Evolutionary conservation across 805 yeast species (phyloP), one percentile per base, ranked within the genome.

Genomic region (Tanozyma kutaoensis): DNA sequence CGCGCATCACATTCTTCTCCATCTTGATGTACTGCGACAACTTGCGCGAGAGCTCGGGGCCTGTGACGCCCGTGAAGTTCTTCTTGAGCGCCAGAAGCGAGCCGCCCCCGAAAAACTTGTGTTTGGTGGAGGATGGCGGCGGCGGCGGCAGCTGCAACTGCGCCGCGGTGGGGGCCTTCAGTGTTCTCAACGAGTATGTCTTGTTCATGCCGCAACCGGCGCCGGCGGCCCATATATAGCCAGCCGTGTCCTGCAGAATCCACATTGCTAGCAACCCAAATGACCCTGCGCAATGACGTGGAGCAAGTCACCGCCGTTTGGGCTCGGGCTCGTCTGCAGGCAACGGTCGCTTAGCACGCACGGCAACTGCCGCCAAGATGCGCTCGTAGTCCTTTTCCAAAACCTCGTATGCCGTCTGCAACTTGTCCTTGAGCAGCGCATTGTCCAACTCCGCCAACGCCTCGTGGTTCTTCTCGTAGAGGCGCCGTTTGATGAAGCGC

Each of bases 1-100:
- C 75, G 58, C 95, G 77, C 80, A 86, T 77, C 38, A 88, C 79
- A 56, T 81, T 80, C 71, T 91, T 91, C 66, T 88, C 98, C 69
- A 85, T 80, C 71, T 88, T 91, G 52, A 91, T 82, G 52, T 82
- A 72, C 47, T 78, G 85, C 23, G 94, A 76, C 48, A 88, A 71
- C 55, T 88, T 88, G 60, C 93, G 76, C 23, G 96, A 72, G 48
- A 91, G 68, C 59, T 88, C 96, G 24, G 97, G 97, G 32, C 96
- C 96, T 48, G 84, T 72, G 24, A 79, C 72, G 38, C 94, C 95
- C 32, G 96, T 94, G 33, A 94, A 69, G 42, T 72, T 64, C 56
- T 77, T 82, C 58, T 94, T 76, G 50, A 80, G 66, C 37, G 74
- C 68, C 27, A 82, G 69, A 40, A 80, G 62, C 18, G 81, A 73